Base-by-base conservation (phyloP, 2,329 filamentous ascomycete genomes). In the Penicillium brevicompactum region DNA sequence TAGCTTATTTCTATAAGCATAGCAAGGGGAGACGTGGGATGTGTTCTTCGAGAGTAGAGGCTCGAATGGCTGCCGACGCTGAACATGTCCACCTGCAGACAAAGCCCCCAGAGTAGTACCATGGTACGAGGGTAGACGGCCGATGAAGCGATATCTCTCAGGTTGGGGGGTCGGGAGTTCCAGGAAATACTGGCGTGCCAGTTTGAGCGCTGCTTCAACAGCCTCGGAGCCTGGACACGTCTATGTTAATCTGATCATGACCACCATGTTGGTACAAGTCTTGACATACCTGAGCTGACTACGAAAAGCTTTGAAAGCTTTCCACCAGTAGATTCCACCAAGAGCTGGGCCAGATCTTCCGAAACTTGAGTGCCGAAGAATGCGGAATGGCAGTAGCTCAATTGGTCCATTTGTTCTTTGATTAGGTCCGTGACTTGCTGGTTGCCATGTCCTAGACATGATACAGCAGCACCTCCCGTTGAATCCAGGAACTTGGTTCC, bases 391-490 rank as follows among this genome's bases (percentile, higher is more conserved):
- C 83, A 82, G 49, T 88, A 90, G 0, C 79, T 76, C 0, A 88
- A 74, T 43, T 83, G 72, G 46, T 81, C 76, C 60, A 88, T 76
- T 63, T 91, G 88, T 11, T 78, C 64, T 4, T 76, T 71, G 40
- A 91, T 80, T 0, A 87, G 88, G 2, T 81, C 74, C 11, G 78
- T 77, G 11, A 92, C 83, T 46, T 86, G 78, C 41, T 78, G 66
- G 56, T 87, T 81, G 30, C 84, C 85, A 63, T 91, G 86, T 6
- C 90, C 90, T 9, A 93, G 75, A 66, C 86, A 87, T 9, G 85
- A 80, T 3, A 92, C 89, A 21, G 87, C 88, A 3, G 90, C 87
- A 18, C 90, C 90, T 27, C 87, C 84, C 18, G 87, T 89, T 1
- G 85, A 87, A 69, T 94, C 90, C 13, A 92, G 81, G 42, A 94